Base-by-base conservation (phyloP, 2,329 filamentous ascomycete genomes). In the Tolypocladium capitatum region DNA sequence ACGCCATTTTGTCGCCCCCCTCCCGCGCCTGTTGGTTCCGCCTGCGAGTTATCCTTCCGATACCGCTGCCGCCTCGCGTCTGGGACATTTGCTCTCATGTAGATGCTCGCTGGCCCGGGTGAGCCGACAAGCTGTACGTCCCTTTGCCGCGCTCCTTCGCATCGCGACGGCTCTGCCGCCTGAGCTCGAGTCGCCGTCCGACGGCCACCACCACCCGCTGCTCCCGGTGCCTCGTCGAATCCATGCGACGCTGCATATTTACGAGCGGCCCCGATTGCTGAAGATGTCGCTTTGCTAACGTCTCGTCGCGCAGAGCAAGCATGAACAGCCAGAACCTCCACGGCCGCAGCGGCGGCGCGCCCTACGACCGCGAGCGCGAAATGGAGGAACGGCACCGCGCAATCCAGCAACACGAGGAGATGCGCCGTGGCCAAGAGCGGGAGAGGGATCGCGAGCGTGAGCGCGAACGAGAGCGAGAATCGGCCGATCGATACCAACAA, bases 381-480 rank as follows among this genome's bases (percentile, higher is more conserved):
- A 64, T 72, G 57, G 69, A 73, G 49, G 70, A 73, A 45, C 65
- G 71, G 51, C 70, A 71, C 53, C 70, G 70, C 52, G 64, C 65
- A 49, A 60, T 70, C 43, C 70, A 69, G 43, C 68, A 72, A 48
- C 68, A 70, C 52, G 71, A 74, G 48, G 71, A 73, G 45, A 68
- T 73, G 59, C 65, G 67, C 24, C 66, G 66, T 45, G 71, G 74
- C 55, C 69, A 70, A 54, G 67, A 68, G 56, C 67, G 70, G 53
- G 68, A 80, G 52, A 74, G 78, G 53, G 81, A 85, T 53, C 74
- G 80, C 52, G 81, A 86, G 55, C 75, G 82, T 60, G 82, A 86
- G 51, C 60, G 61, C 48, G 63, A 67, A 47, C 64, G 80, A 56
- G 81, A 86, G 54, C 75, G 82, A 61, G 83, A 86, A 54, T 71